Conservation (phyloP, 495 filamentous ascomycete species). For the Rostrohypoxylon terebratum region DNA sequence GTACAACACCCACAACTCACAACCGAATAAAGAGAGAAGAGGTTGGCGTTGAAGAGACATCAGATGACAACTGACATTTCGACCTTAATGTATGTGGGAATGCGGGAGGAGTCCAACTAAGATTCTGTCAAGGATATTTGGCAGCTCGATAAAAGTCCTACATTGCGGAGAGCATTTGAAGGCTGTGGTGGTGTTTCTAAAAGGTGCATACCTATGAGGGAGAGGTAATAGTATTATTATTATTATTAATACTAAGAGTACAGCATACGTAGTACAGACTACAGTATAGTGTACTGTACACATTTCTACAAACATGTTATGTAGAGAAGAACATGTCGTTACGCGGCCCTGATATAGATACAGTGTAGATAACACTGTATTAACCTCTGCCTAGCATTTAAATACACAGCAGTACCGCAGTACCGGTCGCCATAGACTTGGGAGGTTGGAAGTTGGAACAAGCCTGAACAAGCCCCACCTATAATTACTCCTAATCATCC, state of each 20-base stretch:
- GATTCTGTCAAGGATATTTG: conserved; percentile 37
- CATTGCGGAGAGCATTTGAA: neutral
- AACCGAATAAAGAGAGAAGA: neutral
- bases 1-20: neutral
- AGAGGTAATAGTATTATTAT: neutral
- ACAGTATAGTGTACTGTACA: too few species aligned
- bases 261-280: too few species aligned
- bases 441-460: conserved; percentile 15
- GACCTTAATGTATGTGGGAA: conserved; percentile 23
- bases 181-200: neutral
- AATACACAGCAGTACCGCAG: too few species aligned
- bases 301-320: too few species aligned
- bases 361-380: conserved; percentile 24
- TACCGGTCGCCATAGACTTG: neutral
- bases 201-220: neutral
- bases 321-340: too few species aligned
- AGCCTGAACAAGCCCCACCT: neutral
- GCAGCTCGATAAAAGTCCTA: conserved; percentile 1
- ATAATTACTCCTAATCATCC: conserved; percentile 16
- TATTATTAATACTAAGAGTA: too few species aligned
- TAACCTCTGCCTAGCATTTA: too few species aligned
- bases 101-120: conserved; percentile 6
- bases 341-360: neutral
- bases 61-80: conserved; percentile 37
- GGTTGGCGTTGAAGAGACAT: conserved; percentile 1